Percentiles rank a stretch among this genome's conserved stretches.
phyloP scores from a whole-genome alignment of 257 asterid species.

The Echium plantagineum region DNA sequence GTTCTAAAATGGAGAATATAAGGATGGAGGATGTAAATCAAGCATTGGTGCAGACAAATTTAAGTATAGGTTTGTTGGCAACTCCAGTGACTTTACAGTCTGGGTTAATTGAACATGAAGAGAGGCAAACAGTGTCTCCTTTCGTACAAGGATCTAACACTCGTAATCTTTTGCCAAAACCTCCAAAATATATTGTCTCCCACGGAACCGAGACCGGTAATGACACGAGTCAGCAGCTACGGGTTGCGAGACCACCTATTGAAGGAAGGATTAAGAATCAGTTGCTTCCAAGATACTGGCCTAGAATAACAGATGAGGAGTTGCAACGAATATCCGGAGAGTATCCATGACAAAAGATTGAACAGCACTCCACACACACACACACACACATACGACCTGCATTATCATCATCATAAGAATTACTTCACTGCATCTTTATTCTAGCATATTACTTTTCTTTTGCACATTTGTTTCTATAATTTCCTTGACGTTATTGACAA shows the following conservation, averaged over 20 bases:
- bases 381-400: neutral
- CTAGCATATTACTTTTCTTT: neutral
- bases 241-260: constrained; percentile 90
- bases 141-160: constrained; percentile 45
- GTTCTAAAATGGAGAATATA: constrained; percentile 17
- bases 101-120: constrained; percentile 35
- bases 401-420: neutral
- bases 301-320: constrained; percentile 90
- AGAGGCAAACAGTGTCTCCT: constrained; percentile 35
- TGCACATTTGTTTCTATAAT: neutral
- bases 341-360: constrained; percentile 47
- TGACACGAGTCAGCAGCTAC: constrained; percentile 46
- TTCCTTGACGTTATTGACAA: constrained; percentile 50
- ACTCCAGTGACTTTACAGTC: constrained; percentile 29
- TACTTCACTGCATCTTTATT: neutral
- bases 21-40: constrained; percentile 20
- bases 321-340: constrained; percentile 91
- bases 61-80: constrained; percentile 61
- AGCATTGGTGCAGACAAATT: constrained; percentile 52
- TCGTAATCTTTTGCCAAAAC: constrained; percentile 63
- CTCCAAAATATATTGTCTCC: constrained; percentile 39
- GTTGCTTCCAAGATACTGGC: constrained; percentile 99
- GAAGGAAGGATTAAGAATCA: constrained; percentile 90
- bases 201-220: constrained; percentile 43
- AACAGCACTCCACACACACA: neutral